Percentiles rank a stretch among this genome's conserved stretches.
Evolutionary conservation across 495 filamentous ascomycete genomes (phyloP).

Genomic region (Oidiodendron maius): DNA sequence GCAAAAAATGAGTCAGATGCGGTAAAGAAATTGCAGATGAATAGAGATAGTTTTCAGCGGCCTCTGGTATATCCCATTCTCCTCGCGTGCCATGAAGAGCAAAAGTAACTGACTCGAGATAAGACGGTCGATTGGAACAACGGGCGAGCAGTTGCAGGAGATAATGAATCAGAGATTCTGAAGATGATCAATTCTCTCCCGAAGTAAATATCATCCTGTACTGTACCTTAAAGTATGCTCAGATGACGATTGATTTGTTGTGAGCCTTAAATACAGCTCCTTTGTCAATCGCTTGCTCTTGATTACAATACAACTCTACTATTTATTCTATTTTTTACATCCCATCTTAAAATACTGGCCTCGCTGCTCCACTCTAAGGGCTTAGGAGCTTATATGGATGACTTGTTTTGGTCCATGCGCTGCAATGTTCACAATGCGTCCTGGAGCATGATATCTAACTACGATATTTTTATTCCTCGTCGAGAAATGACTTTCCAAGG

Average conservation of each 20-base stretch:
- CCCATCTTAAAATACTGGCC: background rate
- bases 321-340: too few relatives aligned
- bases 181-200: conserved; percentile 62
- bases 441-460: too few relatives aligned
- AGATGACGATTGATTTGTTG: too few relatives aligned
- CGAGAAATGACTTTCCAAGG: too few relatives aligned
- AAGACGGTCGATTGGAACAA: conserved; percentile 92
- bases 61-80: conserved; percentile 56
- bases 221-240: conserved; percentile 1
- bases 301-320: too few relatives aligned
- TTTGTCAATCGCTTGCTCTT: too few relatives aligned
- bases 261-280: too few relatives aligned
- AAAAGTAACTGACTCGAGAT: background rate
- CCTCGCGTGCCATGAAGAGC: background rate
- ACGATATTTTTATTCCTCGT: too few relatives aligned
- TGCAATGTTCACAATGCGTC: too few relatives aligned
- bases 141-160: conserved; percentile 70
- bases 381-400: background rate
- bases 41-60: conserved; percentile 53
- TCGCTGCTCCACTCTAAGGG: background rate
- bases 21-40: conserved; percentile 60
- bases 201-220: conserved; percentile 26
- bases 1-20: conserved; percentile 70
- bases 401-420: too few relatives aligned
- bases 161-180: conserved; percentile 78